These are phyloP conservation scores for Triangularia verruculosa DNA, from an alignment of 2,329 filamentous ascomycete genomes.

Conservation along the genomic window DNA sequence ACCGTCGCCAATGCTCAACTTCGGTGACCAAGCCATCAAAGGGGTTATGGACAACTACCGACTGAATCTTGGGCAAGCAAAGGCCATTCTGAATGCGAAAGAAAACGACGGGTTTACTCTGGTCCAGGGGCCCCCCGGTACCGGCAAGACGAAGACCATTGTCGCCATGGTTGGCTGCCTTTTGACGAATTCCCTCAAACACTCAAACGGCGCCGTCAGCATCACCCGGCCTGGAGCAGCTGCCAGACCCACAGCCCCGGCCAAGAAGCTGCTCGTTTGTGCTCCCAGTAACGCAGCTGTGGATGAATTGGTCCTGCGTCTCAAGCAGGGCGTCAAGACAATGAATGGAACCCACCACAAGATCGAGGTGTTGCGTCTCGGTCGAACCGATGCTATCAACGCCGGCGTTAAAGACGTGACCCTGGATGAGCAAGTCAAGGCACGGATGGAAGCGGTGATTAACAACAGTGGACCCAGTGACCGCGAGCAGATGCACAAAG, in stretches of 20 bases:
- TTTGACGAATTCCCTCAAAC: slow-evolving; percentile 55
- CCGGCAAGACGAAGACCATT: slow-evolving; percentile 98
- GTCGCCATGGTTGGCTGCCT: slow-evolving; percentile 91
- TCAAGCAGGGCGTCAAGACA: slow-evolving; percentile 84
- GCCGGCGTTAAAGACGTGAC: slow-evolving; percentile 85
- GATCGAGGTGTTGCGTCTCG: slow-evolving; percentile 84
- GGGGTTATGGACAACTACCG: slow-evolving; percentile 72
- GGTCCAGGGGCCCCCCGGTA: slow-evolving; percentile 93
- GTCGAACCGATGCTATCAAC: slow-evolving; percentile 90
- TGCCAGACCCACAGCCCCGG: slow-evolving; percentile 32
- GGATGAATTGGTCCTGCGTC: slow-evolving; percentile 88
- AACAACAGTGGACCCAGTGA: slow-evolving; percentile 56
- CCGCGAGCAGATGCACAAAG: slow-evolving; percentile 59
- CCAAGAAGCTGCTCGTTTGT: slow-evolving; percentile 91
- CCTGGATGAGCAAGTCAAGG: slow-evolving; percentile 84
- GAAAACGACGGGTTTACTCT: slow-evolving; percentile 97
- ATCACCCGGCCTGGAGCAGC: slow-evolving; percentile 41
- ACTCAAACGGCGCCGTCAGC: slow-evolving; percentile 43
- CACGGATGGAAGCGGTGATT: slow-evolving; percentile 61
- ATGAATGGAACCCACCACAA: slow-evolving; percentile 68
- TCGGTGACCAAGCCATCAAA: slow-evolving; percentile 69
- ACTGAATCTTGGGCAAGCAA: slow-evolving; percentile 84
- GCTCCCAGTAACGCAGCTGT: slow-evolving; percentile 98
- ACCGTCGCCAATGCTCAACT: slow-evolving; percentile 82
- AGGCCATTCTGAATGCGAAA: slow-evolving; percentile 84